Base-by-base conservation (phyloP, 345 rosid genomes). In the Arabidopsis arenosa region DNA sequence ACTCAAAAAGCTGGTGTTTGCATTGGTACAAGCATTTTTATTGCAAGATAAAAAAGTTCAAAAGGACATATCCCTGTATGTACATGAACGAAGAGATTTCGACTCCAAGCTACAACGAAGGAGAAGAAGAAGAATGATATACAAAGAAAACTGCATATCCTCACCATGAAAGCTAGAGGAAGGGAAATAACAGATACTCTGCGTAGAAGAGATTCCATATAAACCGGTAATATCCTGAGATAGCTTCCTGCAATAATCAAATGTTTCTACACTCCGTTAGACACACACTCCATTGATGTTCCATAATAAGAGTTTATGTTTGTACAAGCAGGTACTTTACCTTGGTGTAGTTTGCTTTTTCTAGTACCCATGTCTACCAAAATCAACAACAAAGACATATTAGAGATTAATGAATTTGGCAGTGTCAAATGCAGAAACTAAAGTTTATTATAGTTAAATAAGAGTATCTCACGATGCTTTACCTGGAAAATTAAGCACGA, bases 151-250 rank as follows among this genome's bases (percentile, higher is more conserved):
- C 36, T 32, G 17, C 39, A 64, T 41, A 63, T 63, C 48, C 30
- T 44, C 57, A 54, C 18, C 30, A 40, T 49, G 48, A 54, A 66
- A 65, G 58, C 72, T 84, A 94, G 54, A 94, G 79, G 74, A 94
- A 89, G 5, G 97, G 97, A 79, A 92, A 92, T 51, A 92, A 77
- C 35, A 87, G 72, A 82, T 94, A 94, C 88, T 94, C 97, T 6
- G 92, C 82, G 45, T 92, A 92, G 66, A 94, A 94, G 53, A 92
- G 97, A 81, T 92, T 90, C 98, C 98, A 94, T 82, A 94, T 89
- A 65, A 89, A 94, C 70, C 85, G 82, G 63, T 94, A 94, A 85
- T 79, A 92, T 60, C 66, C 89, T 12, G 90, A 82, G 58, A 90
- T 94, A 51, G 93, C 93, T 81, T 86, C 97, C 98, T 92, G 88